Evolutionary conservation across 2,329 filamentous ascomycete species (phyloP), one percentile per base, ranked within the genome.

Genomic region (Talaromyces verruculosus): DNA sequence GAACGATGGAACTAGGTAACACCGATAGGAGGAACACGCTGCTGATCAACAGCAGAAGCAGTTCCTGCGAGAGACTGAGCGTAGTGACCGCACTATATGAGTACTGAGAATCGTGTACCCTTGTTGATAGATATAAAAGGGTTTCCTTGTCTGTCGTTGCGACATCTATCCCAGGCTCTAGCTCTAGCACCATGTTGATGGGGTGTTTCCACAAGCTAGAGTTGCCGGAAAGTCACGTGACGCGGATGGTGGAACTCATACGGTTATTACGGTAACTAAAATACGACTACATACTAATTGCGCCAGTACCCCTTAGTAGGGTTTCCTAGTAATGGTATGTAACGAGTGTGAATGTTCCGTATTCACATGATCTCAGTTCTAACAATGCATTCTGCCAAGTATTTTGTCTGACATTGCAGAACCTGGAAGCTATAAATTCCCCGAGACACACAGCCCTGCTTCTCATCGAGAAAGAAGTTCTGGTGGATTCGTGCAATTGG

Each of bases 21-120:
- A 30, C 19, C 57, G 10, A 60, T 28, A 39, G n/a, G 19, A n/a
- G 17, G 11, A 43, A 49, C n/a, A 58, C 39, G 28, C 41, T 25
- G 51, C 41, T 28, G 39, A 28, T 47, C 62, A 15, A 53, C 28
- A 35, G 62, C 41, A n/a, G 62, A 64, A 57, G 28, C 62, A 5
- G 47, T 63, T 51, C 39, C 61, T 63, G 22, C 61, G 5, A 30
- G n/a, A 35, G 13, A 49, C 5, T 33, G 25, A 57, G n/a, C 25
- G 53, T 49, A 35, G 13, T 25, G 8, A 15, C 62, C 51, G 49
- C 22, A 13, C 22, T 64, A 25, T 22, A 19, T 58, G 19, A 43
- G 41, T 13, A 39, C 11, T 5, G 45, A 35, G 4, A n/a, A 15
- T 49, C 15, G 22, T 30, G 30, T n/a, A 55, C 47, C 35, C 47